Percentiles rank a stretch among this genome's conserved stretches.
These are phyloP conservation scores for Butyriboletus loyo DNA, from an alignment of 768 basidiomycete genomes.

Conservation along the genomic window DNA sequence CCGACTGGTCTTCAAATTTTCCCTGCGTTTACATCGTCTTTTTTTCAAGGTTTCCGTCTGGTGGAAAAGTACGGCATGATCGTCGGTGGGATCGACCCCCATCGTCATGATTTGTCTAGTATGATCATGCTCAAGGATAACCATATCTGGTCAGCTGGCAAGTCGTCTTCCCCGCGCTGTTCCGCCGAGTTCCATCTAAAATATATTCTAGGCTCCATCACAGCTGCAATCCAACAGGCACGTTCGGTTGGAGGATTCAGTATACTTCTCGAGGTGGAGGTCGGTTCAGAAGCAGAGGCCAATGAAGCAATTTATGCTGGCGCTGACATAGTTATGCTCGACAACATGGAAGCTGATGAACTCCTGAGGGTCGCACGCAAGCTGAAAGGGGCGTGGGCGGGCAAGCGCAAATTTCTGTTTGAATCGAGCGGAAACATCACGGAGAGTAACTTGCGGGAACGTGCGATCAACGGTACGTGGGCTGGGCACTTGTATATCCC, in stretches of 20 bases:
- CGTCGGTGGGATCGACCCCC: constrained; percentile 93
- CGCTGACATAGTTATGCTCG: constrained; percentile 93
- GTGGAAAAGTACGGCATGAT: constrained; percentile 99
- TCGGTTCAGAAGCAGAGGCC: constrained; percentile 82
- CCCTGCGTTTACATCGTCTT: constrained; percentile 6
- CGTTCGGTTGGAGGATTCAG: constrained; percentile 90
- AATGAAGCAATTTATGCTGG: constrained; percentile 97
- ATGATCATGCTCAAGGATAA: constrained; percentile 99
- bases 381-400: constrained; percentile 77
- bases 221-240: constrained; percentile 80
- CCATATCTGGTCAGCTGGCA: constrained; percentile 96
- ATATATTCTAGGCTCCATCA: constrained; percentile 71
- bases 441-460: constrained; percentile 74
- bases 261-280: constrained; percentile 90
- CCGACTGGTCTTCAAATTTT: neutral
- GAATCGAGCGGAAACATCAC: constrained; percentile 97
- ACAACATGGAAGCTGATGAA: constrained; percentile 82
- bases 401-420: constrained; percentile 79
- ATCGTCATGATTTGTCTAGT: constrained; percentile 93
- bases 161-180: constrained; percentile 11
- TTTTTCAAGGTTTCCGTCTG: constrained; percentile 72
- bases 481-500: neutral
- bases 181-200: constrained; percentile 1
- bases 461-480: constrained; percentile 75
- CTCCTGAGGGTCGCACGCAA: constrained; percentile 64